A percentile compares a stretch with the other conserved stretches of the same genome.
phyloP scores from a whole-genome alignment of 257 asterid genomes.

The Cordia subcordata region DNA sequence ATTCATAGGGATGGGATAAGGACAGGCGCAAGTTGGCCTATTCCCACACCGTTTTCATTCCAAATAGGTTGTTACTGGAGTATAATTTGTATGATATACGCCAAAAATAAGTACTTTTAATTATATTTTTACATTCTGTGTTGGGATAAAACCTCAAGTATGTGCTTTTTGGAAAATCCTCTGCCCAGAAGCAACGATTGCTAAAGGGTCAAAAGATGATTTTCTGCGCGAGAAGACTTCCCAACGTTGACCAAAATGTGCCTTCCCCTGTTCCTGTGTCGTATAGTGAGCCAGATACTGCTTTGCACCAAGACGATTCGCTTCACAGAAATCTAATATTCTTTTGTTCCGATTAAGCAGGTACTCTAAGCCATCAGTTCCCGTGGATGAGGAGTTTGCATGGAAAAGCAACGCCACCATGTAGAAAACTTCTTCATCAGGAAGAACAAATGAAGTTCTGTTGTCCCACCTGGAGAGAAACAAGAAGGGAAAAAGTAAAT shows the following conservation, averaged over 20 bases:
- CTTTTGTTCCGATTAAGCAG: slow-evolving; percentile 43
- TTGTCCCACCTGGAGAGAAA: slow-evolving; percentile 77
- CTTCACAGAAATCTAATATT: slow-evolving; percentile 57
- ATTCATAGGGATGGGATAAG: no score
- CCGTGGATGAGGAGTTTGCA: slow-evolving; percentile 48
- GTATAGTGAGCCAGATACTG: slow-evolving; percentile 73
- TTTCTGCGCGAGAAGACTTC: slow-evolving; percentile 64
- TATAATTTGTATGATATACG: no score
- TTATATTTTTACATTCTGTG: no score
- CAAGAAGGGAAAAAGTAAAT: no score
- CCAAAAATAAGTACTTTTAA: no score
- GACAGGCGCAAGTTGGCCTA: no score
- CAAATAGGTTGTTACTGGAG: no score
- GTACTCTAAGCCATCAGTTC: slow-evolving; percentile 35
- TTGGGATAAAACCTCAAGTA: no score
- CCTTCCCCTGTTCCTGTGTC: slow-evolving; percentile 70
- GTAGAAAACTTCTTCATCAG: slow-evolving; percentile 79
- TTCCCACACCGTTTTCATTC: no score
- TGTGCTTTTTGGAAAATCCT: slow-evolving; percentile 62
- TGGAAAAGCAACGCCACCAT: slow-evolving; percentile 77
- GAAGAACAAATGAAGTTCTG: slow-evolving; percentile 71
- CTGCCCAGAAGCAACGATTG: slow-evolving; percentile 91
- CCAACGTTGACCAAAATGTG: slow-evolving; percentile 77
- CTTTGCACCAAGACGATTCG: slow-evolving; percentile 56
- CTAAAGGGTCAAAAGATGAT: slow-evolving; percentile 75